Evolutionary conservation across 164 flowering plant genomes (phyloP), one percentile per base, ranked within the genome.

Genomic region (Taxillus chinensis): DNA sequence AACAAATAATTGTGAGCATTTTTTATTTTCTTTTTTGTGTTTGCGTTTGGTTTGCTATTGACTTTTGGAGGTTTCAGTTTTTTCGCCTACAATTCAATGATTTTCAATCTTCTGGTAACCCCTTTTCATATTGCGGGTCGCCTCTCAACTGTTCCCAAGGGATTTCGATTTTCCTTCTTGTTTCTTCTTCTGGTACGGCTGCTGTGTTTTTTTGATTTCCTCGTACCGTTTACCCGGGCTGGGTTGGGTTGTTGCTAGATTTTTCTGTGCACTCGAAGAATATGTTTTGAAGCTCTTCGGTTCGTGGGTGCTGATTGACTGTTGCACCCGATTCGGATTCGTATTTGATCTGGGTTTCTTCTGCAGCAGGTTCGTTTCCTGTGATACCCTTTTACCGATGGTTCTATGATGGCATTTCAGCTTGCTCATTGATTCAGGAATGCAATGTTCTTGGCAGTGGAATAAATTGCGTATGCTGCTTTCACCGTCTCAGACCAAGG

Each of bases 301-400:
- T 64, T 49, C 27, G 27, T 27, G 1, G 27, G 27, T 27, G 27
- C 2, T 2, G 27, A 27, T 27, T 2, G 27, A 27, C 2, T 27
- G 27, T 27, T 27, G 27, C 27, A 27, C 27, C 27, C 27, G 48
- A 60, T n/a, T 55, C 57, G 58, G 68, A 70, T 59, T 68, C 77
- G 73, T 77, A 61, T 74, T 74, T 75, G 73, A 80, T 77, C 80
- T 68, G 74, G 81, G 66, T 67, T 57, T 62, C 58, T 61, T 61
- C 69, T 70, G 66, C 62, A 67, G 69, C 66, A 55, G 39, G 27
- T 27, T 27, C 27, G 27, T 27, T 2, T 27, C 27, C 27, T 27
- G 27, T 27, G 27, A 27, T 27, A 27, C 27, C 27, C 27, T 27
- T 27, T 27, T 27, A 27, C 27, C 27, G 27, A 27, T 27, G 27